Evolutionary conservation across 306 rosid species (phyloP), one percentile per base, ranked within the genome.

Genomic region (Dalbergia cochinchinensis): DNA sequence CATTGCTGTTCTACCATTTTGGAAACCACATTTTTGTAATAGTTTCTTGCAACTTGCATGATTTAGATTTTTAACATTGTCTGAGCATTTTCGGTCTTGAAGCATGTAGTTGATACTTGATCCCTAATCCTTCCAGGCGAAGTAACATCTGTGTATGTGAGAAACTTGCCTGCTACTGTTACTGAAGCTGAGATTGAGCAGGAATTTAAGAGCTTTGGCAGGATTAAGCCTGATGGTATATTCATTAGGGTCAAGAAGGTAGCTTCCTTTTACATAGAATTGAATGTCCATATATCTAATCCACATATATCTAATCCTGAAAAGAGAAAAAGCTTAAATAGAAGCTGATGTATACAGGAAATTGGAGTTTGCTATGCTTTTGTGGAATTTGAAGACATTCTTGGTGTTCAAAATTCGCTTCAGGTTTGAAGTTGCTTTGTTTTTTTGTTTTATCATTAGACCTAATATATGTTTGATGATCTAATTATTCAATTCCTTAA

Each of bases 301-400:
- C 70, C 37, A n/a, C 3, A 14, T 73, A n/a, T 33, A 37, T 48
- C 54, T 35, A 41, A 76, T 15, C 70, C 37, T 47, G 51, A 71
- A 71, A 71, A 45, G 69, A 9, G 20, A 76, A n/a, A 57, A 62
- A 26, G 58, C 77, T 90, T 39, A 80, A 59, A 48, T 65, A 69
- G 74, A 78, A 69, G 45, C 73, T 83, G 66, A 35, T 71, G 33
- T 53, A 33, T 77, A n/a, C 96, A 95, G 99, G 99, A 95, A 80
- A 86, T 95, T 72, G 98, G 98, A 79, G 96, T 91, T 63, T 95
- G 99, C 87, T 91, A 93, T 73, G 99, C 98, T 60, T 91, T 95
- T 80, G 99, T 95, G 69, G 99, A 95, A 87, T 95, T 89, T 37
- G 99, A 95, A 87, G 99, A 95, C 83, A 78, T 93, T 60, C 5